Evolutionary conservation across 768 basidiomycete species (phyloP), one percentile per base, ranked within the genome.

Genomic region (Collybia nuda): DNA sequence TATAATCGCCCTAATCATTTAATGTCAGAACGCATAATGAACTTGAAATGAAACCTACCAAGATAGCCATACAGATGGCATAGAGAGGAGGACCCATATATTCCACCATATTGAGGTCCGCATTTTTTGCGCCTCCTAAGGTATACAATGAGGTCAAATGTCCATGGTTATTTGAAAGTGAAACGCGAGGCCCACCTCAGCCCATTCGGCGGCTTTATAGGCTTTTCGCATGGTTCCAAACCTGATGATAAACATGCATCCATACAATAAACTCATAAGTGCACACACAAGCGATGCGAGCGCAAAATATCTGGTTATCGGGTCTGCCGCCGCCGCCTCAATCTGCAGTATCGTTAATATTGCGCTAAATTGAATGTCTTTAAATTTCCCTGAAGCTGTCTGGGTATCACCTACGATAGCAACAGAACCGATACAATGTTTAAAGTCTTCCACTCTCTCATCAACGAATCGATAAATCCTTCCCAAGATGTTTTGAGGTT

Each of bases 21-120:
- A 69, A 66, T 2, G 47, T 7, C 3, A 4, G 24, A n/a, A n/a
- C n/a, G n/a, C n/a, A n/a, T n/a, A n/a, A n/a, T n/a, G n/a, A n/a
- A n/a, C n/a, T n/a, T 26, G 7, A 26, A 26, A 26, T 26, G 26
- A 3, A 32, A 52, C 50, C 37, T 52, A 82, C 85, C 84, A 88
- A 3, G 84, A 76, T 47, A 87, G 78, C 81, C 84, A 88, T 8
- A 87, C 65, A 0, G 76, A 79, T 0, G 86, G 86, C 69, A 83
- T 70, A 5, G 67, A 70, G n/a, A n/a, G n/a, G n/a, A n/a, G 45
- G 3, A 70, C 68, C 67, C 68, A 72, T 8, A 67, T 66, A 22
- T 69, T 72, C 70, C 70, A 70, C 57, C 59, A 66, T 4, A 68
- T 67, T 19, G 9, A 11, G 9, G 14, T 40, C 17, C 17, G 18